phyloP scores from a whole-genome alignment of 1,139 yeast species.

The Petasospora fabianii region DNA sequence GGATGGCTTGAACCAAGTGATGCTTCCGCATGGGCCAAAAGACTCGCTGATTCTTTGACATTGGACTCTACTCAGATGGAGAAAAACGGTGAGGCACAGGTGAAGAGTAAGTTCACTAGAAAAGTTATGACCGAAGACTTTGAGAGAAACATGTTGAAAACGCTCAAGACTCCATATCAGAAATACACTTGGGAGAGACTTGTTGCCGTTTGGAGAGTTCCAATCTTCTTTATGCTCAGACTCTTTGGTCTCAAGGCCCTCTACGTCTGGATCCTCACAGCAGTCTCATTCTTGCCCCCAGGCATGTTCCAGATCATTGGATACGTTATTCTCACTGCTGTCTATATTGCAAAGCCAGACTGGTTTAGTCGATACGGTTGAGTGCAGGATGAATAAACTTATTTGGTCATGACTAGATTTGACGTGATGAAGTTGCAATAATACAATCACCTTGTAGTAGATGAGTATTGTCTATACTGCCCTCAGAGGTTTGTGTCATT shows the following conservation, averaged over 20 bases:
- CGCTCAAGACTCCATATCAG: slow-evolving; percentile 24
- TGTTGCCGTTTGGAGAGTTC: slow-evolving; percentile 22
- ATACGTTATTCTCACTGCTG: not conserved
- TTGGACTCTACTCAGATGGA: slow-evolving; percentile 38
- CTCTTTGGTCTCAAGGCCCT: slow-evolving; percentile 9
- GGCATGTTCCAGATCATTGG: slow-evolving; percentile 18
- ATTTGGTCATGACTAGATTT: too few relatives aligned
- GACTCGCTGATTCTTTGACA: slow-evolving; percentile 42
- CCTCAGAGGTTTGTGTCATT: too few relatives aligned
- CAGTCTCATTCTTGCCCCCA: slow-evolving; percentile 20
- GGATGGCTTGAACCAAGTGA: slow-evolving; percentile 70
- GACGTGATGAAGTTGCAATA: too few relatives aligned
- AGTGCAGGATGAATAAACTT: too few relatives aligned
- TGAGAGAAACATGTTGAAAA: slow-evolving; percentile 34
- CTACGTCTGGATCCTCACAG: slow-evolving; percentile 14
- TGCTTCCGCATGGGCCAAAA: slow-evolving; percentile 59
- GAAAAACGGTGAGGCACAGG: slow-evolving; percentile 49
- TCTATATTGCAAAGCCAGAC: slow-evolving; percentile 9
- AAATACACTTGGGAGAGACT: slow-evolving; percentile 25
- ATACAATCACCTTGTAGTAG: too few relatives aligned
- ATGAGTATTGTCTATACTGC: too few relatives aligned
- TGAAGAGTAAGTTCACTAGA: slow-evolving; percentile 53
- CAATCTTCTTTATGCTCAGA: slow-evolving; percentile 15
- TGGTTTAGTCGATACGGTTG: slow-evolving; percentile 5
- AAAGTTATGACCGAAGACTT: slow-evolving; percentile 59